Conservation (phyloP, 1,284 basidiomycete genomes). For the Rugiboletus extremiorientalis region DNA sequence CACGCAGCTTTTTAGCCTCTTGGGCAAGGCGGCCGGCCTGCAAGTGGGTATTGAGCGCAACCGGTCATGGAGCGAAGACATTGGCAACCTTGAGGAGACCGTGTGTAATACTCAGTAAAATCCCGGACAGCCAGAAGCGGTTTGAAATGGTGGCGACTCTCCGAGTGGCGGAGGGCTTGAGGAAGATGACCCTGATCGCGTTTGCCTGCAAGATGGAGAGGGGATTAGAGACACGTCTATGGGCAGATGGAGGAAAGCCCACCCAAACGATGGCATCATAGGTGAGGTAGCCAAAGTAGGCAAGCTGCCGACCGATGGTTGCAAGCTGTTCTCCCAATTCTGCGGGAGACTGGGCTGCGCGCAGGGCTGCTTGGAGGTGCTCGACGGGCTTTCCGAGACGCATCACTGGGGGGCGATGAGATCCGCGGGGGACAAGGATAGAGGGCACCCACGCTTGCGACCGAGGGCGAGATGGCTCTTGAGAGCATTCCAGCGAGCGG, state of each 20-base stretch:
- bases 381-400: constrained; percentile 93
- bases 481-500: constrained; percentile 74
- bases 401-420: constrained; percentile 60
- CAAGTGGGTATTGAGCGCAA: neutral
- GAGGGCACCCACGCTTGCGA: constrained; percentile 65
- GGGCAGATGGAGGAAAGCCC: constrained; percentile 23
- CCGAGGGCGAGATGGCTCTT: constrained; percentile 78
- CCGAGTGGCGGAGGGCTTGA: constrained; percentile 65
- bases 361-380: constrained; percentile 90
- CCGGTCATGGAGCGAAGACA: neutral
- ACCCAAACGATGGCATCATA: constrained; percentile 89
- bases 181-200: constrained; percentile 65
- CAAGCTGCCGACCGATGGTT: constrained; percentile 83
- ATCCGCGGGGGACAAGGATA: constrained; percentile 3
- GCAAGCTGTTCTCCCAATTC: constrained; percentile 76
- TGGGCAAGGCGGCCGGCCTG: constrained; percentile 60
- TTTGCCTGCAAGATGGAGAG: constrained; percentile 49
- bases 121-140: constrained; percentile 91
- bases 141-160: constrained; percentile 74
- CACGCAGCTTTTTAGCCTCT: constrained; percentile 54
- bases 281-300: constrained; percentile 88
- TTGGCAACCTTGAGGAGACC: constrained; percentile 61
- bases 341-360: constrained; percentile 61
- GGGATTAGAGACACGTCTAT: neutral
- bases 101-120: constrained; percentile 73